Evolutionary conservation across 768 basidiomycete genomes (phyloP).

Genomic region (Infundibulicybe gibba): DNA sequence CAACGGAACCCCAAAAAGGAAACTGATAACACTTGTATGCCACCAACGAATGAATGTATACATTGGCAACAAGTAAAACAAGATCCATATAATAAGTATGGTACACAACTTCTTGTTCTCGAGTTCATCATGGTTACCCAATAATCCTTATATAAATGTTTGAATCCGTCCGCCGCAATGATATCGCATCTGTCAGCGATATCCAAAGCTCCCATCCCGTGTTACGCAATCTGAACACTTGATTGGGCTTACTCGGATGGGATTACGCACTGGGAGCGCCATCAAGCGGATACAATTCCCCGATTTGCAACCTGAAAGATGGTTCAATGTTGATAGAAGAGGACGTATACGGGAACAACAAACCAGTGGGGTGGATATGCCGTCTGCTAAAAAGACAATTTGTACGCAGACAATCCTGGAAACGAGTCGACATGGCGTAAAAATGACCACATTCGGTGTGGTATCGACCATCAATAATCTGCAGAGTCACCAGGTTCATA

Average conservation of each 20-base stretch:
- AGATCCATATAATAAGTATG: background rate
- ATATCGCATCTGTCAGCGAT: background rate
- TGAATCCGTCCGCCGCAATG: too few relatives aligned
- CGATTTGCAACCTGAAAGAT: slow-evolving; percentile 49
- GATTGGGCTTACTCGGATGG: slow-evolving; percentile 64
- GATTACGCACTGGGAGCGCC: slow-evolving; percentile 64
- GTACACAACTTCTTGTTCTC: too few relatives aligned
- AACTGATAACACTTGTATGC: too few relatives aligned
- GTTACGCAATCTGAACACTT: slow-evolving; percentile 37
- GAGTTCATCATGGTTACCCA: too few relatives aligned
- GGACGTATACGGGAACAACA: slow-evolving; percentile 11
- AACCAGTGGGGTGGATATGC: slow-evolving; percentile 56
- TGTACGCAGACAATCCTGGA: slow-evolving; percentile 59
- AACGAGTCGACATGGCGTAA: slow-evolving; percentile 63
- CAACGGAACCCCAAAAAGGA: slow-evolving; percentile 5
- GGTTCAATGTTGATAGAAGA: slow-evolving; percentile 2
- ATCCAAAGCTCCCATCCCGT: slow-evolving; percentile 20
- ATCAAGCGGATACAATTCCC: slow-evolving; percentile 59
- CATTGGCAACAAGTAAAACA: slow-evolving; percentile 5
- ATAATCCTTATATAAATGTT: too few relatives aligned
- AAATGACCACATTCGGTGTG: slow-evolving; percentile 72
- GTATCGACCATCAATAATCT: slow-evolving; percentile 78
- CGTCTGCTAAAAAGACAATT: slow-evolving; percentile 72
- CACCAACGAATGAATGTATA: too few relatives aligned
- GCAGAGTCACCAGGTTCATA: slow-evolving; percentile 3